phyloP scores from a whole-genome alignment of 352 stramenopile genomes.

The Elongisporangium anandrum region DNA sequence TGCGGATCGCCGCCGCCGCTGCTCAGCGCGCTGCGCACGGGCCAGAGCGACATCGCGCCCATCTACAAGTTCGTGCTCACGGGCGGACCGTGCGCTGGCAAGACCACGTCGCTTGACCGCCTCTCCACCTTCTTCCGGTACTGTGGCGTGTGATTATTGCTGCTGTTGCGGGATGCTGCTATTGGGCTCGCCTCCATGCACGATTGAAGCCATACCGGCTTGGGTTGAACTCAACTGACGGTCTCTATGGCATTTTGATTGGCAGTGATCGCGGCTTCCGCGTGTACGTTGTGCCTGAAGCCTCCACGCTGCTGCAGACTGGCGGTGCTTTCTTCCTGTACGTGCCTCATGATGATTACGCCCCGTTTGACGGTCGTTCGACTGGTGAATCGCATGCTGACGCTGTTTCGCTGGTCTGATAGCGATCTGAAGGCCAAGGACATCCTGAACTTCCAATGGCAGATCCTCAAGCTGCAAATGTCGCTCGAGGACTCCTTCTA shows the following conservation, averaged over 20 bases:
- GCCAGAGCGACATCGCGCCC: slow-evolving; percentile 59
- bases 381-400: slow-evolving; percentile 2
- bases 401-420: not conserved
- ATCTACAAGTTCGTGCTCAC: slow-evolving; percentile 95
- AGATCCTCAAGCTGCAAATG: slow-evolving; percentile 83
- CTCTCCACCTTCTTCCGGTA: slow-evolving; percentile 87
- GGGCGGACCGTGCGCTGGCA: slow-evolving; percentile 92
- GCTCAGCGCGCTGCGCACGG: slow-evolving; percentile 61
- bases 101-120: slow-evolving; percentile 93
- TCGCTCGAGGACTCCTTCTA: slow-evolving; percentile 82
- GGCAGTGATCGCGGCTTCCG: slow-evolving; percentile 89
- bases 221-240: not conserved
- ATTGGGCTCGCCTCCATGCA: not conserved
- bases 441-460: slow-evolving; percentile 87
- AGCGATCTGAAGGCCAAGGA: slow-evolving; percentile 77
- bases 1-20: slow-evolving; percentile 43
- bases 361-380: not conserved
- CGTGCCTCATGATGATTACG: slow-evolving; percentile 9
- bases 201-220: not conserved
- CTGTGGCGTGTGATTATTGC: not conserved
- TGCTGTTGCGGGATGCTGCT: not conserved
- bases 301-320: slow-evolving; percentile 92
- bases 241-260: not conserved
- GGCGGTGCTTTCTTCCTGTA: slow-evolving; percentile 90
- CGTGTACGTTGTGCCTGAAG: slow-evolving; percentile 94